Conservation (phyloP, 495 filamentous ascomycete species). For the Lasiosphaeria miniovina region DNA sequence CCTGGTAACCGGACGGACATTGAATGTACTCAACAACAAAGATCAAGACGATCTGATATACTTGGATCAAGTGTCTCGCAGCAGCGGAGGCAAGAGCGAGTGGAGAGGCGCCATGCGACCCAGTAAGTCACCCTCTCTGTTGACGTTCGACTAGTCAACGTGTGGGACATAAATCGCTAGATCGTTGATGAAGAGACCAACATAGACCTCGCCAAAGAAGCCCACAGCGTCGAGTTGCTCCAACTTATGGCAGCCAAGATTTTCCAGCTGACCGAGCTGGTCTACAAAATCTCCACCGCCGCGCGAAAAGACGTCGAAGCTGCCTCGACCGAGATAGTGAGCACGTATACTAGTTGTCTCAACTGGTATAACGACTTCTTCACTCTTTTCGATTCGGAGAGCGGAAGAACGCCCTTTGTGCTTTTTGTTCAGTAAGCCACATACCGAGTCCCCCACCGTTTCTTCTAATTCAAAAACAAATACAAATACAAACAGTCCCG, state of each 20-base stretch:
- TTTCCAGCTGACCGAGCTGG: conserved; percentile 12
- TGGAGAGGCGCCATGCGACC: neutral
- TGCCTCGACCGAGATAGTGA: neutral
- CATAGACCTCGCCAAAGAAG: neutral
- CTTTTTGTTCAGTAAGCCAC: conserved; percentile 9
- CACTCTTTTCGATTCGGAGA: neutral
- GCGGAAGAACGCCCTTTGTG: conserved; percentile 6
- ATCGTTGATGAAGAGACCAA: neutral
- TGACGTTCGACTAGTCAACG: neutral
- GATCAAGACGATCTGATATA: neutral
- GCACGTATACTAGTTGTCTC: conserved; percentile 4
- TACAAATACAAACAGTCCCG: neutral
- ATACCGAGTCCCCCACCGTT: neutral
- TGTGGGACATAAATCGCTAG: neutral
- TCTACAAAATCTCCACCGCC: conserved; percentile 4
- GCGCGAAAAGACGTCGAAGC: neutral
- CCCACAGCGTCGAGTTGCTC: neutral
- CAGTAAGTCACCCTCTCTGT: neutral
- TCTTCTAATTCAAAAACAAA: neutral
- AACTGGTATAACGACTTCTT: conserved; percentile 11
- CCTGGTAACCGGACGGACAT: neutral
- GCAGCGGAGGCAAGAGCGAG: neutral
- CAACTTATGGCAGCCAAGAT: conserved; percentile 4
- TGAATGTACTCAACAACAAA: neutral
- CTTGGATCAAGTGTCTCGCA: neutral